Evolutionary conservation across 768 basidiomycete species (phyloP).

Genomic region (Butyriboletus loyo): DNA sequence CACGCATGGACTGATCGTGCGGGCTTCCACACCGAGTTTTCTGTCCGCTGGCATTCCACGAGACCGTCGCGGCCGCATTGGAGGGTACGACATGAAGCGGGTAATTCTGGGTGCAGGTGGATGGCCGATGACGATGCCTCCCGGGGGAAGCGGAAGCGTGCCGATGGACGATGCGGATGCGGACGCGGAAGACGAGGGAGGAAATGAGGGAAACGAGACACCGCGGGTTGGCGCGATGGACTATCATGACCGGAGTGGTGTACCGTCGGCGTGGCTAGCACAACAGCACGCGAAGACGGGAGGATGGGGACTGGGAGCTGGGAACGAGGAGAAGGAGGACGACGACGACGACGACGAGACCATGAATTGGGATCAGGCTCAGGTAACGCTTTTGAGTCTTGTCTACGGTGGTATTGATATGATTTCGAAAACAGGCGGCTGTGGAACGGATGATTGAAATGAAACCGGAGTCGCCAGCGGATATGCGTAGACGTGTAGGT

Average conservation of each 20-base stretch:
- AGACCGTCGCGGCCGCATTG: constrained; percentile 76
- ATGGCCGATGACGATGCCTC: constrained; percentile 11
- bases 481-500: constrained; percentile 26
- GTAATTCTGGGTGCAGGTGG: constrained; percentile 31
- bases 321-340: constrained; percentile 55
- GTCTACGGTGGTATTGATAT: not conserved
- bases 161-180: constrained; percentile 29
- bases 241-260: constrained; percentile 5
- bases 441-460: constrained; percentile 61
- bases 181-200: constrained; percentile 33
- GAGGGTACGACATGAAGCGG: constrained; percentile 32
- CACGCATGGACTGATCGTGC: constrained; percentile 25
- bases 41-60: constrained; percentile 70
- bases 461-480: constrained; percentile 31
- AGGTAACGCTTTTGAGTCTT: constrained; percentile 38
- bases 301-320: constrained; percentile 72
- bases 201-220: constrained; percentile 56
- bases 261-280: constrained; percentile 35
- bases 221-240: constrained; percentile 51
- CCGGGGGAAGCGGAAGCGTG: constrained; percentile 4
- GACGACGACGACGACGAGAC: constrained; percentile 66
- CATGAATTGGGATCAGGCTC: constrained; percentile 68
- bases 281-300: constrained; percentile 48
- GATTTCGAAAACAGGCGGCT: constrained; percentile 39
- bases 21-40: constrained; percentile 54